Evolutionary conservation across 2,329 filamentous ascomycete genomes (phyloP), one percentile per base, ranked within the genome.

Genomic region (Aspergillus carbonarius): DNA sequence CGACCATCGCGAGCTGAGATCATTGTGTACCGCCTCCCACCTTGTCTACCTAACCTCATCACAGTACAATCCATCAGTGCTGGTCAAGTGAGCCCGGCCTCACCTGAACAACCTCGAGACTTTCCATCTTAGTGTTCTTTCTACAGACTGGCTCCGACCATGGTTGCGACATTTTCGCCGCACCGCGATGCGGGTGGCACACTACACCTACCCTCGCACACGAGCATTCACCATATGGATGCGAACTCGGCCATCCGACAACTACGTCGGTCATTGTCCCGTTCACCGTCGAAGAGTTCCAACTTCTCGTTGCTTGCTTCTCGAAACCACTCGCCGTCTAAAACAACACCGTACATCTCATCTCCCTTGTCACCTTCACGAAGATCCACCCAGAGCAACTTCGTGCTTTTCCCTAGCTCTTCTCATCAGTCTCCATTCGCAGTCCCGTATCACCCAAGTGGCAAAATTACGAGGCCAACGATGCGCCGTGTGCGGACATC

Each of bases 151-250:
- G 15, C 30, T 47, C 55, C 55, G 50, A 66, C 60, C 55, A 80
- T 81, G 78, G 77, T 80, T 63, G 76, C 77, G 62, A 79, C 77
- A 53, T 79, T 79, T 62, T 80, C 78, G 66, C 78, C 78, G 60
- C 78, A 81, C 68, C 78, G 76, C 60, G 78, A 80, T 72, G 76
- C 76, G 50, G 89, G 90, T 72, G 91, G 91, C 70, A 93, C 91
- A 59, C 82, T 96, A 68, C 92, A 95, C 70, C 82, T 96, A 68
- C 88, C 92, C 64, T 96, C 93, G 62, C 93, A 93, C 59, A 93
- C 90, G 49, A 88, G 91, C 69, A 86, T 87, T 61, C 90, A 91
- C 74, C 88, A 90, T 76, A 89, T 93, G 68, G 91, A 96, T 79
- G 87, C 91, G 64, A 88, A 90, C 61, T 87, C 90, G 52, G 88